Evolutionary conservation across 257 asterid species (phyloP), one percentile per base, ranked within the genome.

Genomic region (Gentiana macrophylla): DNA sequence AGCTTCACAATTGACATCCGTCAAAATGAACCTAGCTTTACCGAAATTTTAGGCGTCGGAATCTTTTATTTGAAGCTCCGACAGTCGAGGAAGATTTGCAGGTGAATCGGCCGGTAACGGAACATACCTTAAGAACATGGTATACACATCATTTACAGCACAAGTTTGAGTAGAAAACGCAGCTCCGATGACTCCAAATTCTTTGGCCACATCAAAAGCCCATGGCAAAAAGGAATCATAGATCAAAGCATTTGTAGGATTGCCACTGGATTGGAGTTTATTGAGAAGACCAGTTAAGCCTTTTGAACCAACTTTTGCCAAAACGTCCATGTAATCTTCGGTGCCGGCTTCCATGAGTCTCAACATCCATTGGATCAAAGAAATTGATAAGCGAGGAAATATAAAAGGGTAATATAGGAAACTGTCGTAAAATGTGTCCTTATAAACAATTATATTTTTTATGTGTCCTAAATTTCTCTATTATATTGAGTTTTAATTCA

Each of bases 181-280:
- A 6, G 89, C 95, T n/a, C 81, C 92, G 0, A 60, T 46, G 6
- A 76, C 37, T 32, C 82, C 80, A 15, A 76, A 75, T 0, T 50
- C 37, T 62, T 58, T 70, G 15, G 95, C 89, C 0, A 85, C 89
- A 50, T 85, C 86, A 48, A 85, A 83, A 9, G 82, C 92, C 95
- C 95, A 85, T 5, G 92, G 92, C 5, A 85, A 63, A 61, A 85
- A 78, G 0, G 89, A 58, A 74, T 82, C 92, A 24, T 85, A 66
- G 3, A 66, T 32, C 5, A 62, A n/a, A 3, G 58, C 63, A 8
- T 52, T 57, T 4, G 53, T 61, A 24, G 24, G 46, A 6, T 41
- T 45, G 3, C 64, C 58, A 37, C 33, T 35, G 10, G 53, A 52
- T 45, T 47, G 37, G 5, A 66, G 70, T 12, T 53, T 53, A 52